phyloP scores from a whole-genome alignment of 345 rosid species.

The Angophora floribunda region DNA sequence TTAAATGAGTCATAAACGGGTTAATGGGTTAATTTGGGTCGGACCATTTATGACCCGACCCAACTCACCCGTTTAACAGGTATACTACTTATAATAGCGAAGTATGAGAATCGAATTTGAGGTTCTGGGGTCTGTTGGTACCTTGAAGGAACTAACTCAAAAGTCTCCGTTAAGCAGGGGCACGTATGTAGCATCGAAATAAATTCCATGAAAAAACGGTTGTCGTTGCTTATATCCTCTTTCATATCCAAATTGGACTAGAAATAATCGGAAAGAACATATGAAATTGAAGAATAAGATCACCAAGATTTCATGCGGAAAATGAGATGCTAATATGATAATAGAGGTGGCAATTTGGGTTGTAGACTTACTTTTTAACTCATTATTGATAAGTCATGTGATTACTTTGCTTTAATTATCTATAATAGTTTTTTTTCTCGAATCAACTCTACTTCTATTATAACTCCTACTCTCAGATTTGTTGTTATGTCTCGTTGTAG shows the following conservation, averaged over 20 bases:
- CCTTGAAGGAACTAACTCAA: background rate
- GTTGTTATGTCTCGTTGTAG: no score
- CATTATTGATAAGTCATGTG: background rate
- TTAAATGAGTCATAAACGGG: no score
- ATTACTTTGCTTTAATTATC: background rate
- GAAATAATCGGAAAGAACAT: background rate
- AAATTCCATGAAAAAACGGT: background rate
- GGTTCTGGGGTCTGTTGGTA: background rate
- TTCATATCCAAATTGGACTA: background rate
- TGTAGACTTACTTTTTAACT: background rate
- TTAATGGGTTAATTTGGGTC: no score
- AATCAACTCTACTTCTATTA: no score
- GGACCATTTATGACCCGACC: no score
- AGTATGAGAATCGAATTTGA: background rate
- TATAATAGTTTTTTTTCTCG: background rate
- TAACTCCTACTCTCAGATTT: no score
- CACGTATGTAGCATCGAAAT: background rate
- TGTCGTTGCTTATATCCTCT: background rate
- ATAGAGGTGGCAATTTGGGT: background rate
- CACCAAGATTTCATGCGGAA: background rate
- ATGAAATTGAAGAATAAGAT: background rate
- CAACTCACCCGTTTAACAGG: no score
- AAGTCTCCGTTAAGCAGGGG: background rate
- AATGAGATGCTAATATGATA: background rate
- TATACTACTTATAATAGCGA: background rate